A percentile compares a stretch with the other conserved stretches of the same genome.
phyloP scores from a whole-genome alignment of 129 eudicot species.

The Chrysanthemum makinoi region DNA sequence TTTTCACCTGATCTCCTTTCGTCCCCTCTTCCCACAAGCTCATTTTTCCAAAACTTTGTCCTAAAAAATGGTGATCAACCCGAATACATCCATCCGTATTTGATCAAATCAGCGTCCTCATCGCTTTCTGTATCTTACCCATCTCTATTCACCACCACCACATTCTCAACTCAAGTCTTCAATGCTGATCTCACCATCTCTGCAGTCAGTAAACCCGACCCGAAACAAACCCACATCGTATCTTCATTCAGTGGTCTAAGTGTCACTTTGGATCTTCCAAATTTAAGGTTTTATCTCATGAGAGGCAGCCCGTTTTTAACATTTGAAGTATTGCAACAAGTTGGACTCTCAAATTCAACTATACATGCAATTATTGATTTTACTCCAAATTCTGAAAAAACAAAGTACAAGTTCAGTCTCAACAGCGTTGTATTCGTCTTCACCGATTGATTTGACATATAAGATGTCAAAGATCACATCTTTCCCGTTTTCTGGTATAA shows the following conservation, averaged over 20 bases:
- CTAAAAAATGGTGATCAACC: slow-evolving; percentile 91
- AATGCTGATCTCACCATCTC: slow-evolving; percentile 68
- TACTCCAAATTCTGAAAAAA: slow-evolving; percentile 42
- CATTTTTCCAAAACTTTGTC: slow-evolving; percentile 82
- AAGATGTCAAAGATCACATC: slow-evolving; percentile 19
- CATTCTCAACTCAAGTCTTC: slow-evolving; percentile 61
- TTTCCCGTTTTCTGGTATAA: no score
- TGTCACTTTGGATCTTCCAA: slow-evolving; percentile 71
- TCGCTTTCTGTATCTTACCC: slow-evolving; percentile 72
- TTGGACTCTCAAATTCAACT: slow-evolving; percentile 48
- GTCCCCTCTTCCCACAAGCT: slow-evolving; percentile 81
- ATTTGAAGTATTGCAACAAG: slow-evolving; percentile 36
- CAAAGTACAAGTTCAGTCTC: slow-evolving; percentile 58
- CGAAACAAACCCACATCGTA: slow-evolving; percentile 50
- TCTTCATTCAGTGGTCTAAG: slow-evolving; percentile 67
- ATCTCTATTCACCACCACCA: slow-evolving; percentile 44
- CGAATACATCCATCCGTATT: slow-evolving; percentile 82
- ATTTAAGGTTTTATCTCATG: slow-evolving; percentile 65
- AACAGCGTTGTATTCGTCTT: slow-evolving; percentile 67
- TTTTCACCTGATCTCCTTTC: slow-evolving; percentile 67
- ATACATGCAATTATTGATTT: slow-evolving; percentile 66
- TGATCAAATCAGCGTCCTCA: slow-evolving; percentile 57
- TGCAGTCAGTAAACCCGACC: slow-evolving; percentile 35
- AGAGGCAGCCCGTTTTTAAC: slow-evolving; percentile 87
- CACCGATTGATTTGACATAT: slow-evolving; percentile 47